Base-by-base conservation (phyloP, 2,329 filamentous ascomycete genomes). In the Ophiosphaerella korrae region DNA sequence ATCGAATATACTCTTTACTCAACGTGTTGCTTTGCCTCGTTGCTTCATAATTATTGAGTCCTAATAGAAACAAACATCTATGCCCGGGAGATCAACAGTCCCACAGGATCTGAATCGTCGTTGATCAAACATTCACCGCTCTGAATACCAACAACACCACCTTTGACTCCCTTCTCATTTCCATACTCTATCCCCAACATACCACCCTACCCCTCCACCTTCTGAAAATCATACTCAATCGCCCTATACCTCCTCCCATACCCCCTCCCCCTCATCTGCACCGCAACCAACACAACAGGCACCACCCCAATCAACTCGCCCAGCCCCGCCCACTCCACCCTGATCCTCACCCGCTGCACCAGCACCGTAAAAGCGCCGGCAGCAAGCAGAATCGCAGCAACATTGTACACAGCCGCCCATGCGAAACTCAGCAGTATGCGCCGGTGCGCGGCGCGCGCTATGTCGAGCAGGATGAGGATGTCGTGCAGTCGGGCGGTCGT, bases 271-370 rank as follows among this genome's bases (percentile, higher is more conserved):
- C 71, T 71, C 63, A 84, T 62, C 50, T 75, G 72, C 58, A 83
- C 74, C 0, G 85, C 85, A 37, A 81, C 80, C 5, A 77, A 64
- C 58, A 90, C 80, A 3, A 92, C 87, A 0, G 88, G 88, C 65
- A 89, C 50, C 0, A 92, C 85, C 62, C 88, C 91, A 0, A 90
- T 86, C 29, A 92, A 67, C 74, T 92, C 88, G 0, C 88, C 88
- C 7, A 91, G 62, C 0, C 86, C 88, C 0, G 87, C 87, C 77
- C 80, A 90, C 55, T 80, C 74, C 0, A 87, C 86, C 13, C 83
- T 80, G 61, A 87, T 84, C 41, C 83, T 75, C 26, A 79, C 74
- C 7, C 52, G 42, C 1, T 42, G 11, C 3, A 55, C 48, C 9
- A 42, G 29, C 52, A 77, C 75, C 2, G 86, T 83, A 23, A 71